Evolutionary conservation across 495 filamentous ascomycete species (phyloP).

Genomic region (Xylaria cubensis): DNA sequence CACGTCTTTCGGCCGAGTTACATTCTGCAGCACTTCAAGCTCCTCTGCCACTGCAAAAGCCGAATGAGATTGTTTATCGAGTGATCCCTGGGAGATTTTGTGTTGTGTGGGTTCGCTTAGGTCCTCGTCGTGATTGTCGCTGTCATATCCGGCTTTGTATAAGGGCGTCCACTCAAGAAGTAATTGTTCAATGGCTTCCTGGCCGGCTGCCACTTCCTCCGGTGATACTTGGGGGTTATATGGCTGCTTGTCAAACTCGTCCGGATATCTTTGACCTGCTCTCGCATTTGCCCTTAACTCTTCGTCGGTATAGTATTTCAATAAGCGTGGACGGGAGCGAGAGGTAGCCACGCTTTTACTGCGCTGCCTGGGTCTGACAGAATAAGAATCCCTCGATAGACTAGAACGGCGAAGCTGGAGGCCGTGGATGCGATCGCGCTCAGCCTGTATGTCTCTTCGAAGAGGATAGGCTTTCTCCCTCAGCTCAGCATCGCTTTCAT

Average conservation of each 20-base stretch:
- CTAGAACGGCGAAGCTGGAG: neutral
- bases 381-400: neutral
- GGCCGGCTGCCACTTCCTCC: neutral
- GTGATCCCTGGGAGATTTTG: neutral
- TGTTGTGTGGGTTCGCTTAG: neutral
- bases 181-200: slow-evolving; percentile 1
- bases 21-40: neutral
- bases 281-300: neutral
- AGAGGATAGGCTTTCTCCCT: neutral
- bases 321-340: neutral
- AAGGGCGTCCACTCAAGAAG: slow-evolving; percentile 1
- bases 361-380: neutral
- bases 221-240: neutral
- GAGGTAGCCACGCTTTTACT: neutral
- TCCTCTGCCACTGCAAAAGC: neutral
- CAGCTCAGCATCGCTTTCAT: neutral
- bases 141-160: neutral
- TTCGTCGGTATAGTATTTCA: neutral
- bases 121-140: neutral
- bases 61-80: neutral
- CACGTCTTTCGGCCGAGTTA: neutral
- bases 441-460: neutral
- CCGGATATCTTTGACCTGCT: neutral
- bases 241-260: neutral
- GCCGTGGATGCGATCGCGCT: neutral